phyloP scores from a whole-genome alignment of 1,284 basidiomycete species.

The Phlebopus sp. region DNA sequence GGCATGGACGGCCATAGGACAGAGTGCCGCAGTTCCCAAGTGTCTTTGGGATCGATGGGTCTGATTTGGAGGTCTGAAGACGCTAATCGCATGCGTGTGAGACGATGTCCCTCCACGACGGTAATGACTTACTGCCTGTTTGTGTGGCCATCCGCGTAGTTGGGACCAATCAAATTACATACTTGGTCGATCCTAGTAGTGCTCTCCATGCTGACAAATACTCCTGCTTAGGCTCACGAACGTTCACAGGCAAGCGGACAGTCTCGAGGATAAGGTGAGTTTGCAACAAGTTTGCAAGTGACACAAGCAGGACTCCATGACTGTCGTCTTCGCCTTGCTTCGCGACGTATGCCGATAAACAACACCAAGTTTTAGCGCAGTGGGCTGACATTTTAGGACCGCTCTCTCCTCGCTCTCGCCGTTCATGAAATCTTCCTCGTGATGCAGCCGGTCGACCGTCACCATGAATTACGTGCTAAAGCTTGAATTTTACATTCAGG shows the following conservation, averaged over 20 bases:
- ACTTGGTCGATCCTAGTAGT: not conserved
- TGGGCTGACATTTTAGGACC: not conserved
- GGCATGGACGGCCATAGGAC: slow-evolving; percentile 58
- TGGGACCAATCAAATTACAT: not conserved
- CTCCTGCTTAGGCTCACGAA: not conserved
- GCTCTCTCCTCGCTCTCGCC: too few species aligned
- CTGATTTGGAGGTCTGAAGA: slow-evolving; percentile 13
- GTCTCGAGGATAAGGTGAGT: not conserved
- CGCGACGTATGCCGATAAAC: not conserved
- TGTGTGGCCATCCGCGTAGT: not conserved
- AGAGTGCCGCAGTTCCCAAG: slow-evolving; percentile 50
- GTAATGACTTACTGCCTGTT: slow-evolving; percentile 14
- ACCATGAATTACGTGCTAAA: too few species aligned
- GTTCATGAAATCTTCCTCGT: too few species aligned
- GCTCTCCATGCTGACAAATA: not conserved
- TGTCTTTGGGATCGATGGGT: slow-evolving; percentile 40
- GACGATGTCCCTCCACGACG: not conserved
- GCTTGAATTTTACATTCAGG: too few species aligned
- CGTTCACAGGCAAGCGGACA: too few species aligned
- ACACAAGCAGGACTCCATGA: too few species aligned
- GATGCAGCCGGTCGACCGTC: too few species aligned
- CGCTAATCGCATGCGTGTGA: slow-evolving; percentile 8
- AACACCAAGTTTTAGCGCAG: not conserved
- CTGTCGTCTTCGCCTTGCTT: too few species aligned
- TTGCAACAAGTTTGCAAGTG: too few species aligned